These are phyloP conservation scores for Orbilia javanica DNA, from an alignment of 2,329 filamentous ascomycete genomes.

Conservation along the genomic window DNA sequence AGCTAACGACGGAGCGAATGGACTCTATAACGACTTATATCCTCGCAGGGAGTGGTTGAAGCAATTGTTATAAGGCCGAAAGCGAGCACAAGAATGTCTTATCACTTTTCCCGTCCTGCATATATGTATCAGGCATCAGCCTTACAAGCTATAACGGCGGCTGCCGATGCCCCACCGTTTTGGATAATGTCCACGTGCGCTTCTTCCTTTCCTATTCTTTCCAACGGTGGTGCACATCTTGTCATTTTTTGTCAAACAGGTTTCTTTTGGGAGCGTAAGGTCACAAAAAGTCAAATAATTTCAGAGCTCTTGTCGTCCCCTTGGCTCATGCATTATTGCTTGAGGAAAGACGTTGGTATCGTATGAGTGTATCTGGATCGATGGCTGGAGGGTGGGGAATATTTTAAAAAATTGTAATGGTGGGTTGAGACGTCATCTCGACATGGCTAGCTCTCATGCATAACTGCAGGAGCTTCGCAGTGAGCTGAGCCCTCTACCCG, in stretches of 20 bases:
- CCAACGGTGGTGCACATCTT: neutral
- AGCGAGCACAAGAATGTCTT: conserved; percentile 9
- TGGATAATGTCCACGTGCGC: conserved; percentile 50
- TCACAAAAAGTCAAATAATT: neutral
- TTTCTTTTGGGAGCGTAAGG: neutral
- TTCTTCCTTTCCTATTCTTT: conserved; percentile 14
- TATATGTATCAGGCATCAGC: conserved; percentile 11
- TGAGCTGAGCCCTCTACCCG: conserved; percentile 11
- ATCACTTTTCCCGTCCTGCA: conserved; percentile 15
- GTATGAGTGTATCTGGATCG: conserved; percentile 36
- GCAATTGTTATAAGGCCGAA: conserved; percentile 5
- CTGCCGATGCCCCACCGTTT: conserved; percentile 29
- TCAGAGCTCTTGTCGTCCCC: conserved; percentile 8
- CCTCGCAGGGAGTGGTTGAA: conserved; percentile 61
- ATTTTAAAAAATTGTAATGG: conserved; percentile 29
- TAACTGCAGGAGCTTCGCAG: conserved; percentile 15
- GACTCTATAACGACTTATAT: conserved; percentile 71
- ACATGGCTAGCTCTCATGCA: conserved; percentile 42
- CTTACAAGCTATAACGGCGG: conserved; percentile 1
- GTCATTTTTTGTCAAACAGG: neutral
- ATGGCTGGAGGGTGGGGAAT: conserved; percentile 40
- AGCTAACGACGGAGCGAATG: conserved; percentile 95
- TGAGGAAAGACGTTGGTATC: conserved; percentile 19
- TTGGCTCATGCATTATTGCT: conserved; percentile 13
- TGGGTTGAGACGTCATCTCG: conserved; percentile 56